Percentiles rank a stretch among this genome's conserved stretches.
These are phyloP conservation scores for Colletotrichum cereale DNA, from an alignment of 2,329 filamentous ascomycete species.

Conservation along the genomic window DNA sequence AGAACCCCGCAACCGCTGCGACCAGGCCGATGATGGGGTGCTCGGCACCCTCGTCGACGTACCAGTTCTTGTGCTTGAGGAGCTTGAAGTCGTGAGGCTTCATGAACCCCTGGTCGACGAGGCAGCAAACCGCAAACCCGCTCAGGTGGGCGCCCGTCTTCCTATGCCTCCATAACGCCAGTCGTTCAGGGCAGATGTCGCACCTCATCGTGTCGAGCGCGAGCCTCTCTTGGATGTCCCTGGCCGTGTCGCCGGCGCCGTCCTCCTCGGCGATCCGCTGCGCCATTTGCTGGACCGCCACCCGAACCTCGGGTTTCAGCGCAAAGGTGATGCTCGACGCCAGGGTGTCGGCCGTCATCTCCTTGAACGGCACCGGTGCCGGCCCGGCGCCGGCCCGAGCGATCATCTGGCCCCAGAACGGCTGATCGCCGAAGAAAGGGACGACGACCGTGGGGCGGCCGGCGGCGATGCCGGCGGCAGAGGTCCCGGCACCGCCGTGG, in stretches of 20 bases:
- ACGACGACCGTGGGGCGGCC: conserved; percentile 74
- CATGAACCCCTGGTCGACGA: conserved; percentile 67
- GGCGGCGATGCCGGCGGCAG: conserved; percentile 71
- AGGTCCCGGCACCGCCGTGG: conserved; percentile 75
- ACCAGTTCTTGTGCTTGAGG: conserved; percentile 63
- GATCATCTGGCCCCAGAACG: conserved; percentile 76
- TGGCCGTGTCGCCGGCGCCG: conserved; percentile 64
- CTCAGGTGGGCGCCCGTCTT: conserved; percentile 70
- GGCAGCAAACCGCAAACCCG: conserved; percentile 69
- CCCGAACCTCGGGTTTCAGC: conserved; percentile 61
- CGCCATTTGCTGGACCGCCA: conserved; percentile 57
- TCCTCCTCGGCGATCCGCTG: conserved; percentile 65
- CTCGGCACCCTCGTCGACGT: conserved; percentile 73
- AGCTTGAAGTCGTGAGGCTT: conserved; percentile 70
- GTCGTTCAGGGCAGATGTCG: conserved; percentile 65
- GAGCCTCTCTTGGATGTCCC: conserved; percentile 67
- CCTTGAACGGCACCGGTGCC: conserved; percentile 67
- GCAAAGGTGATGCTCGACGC: conserved; percentile 66
- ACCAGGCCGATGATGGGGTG: conserved; percentile 75
- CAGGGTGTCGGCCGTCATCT: conserved; percentile 68
- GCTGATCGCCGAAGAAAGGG: conserved; percentile 76
- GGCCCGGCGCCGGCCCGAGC: conserved; percentile 72
- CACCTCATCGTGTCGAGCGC: conserved; percentile 68
- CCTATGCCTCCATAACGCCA: conserved; percentile 73
- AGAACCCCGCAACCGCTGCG: conserved; percentile 74